Percentiles rank a stretch among this genome's conserved stretches.
Evolutionary conservation across 176 grass and related monocot genomes (phyloP).

Genomic region (Aegilops bicornis): DNA sequence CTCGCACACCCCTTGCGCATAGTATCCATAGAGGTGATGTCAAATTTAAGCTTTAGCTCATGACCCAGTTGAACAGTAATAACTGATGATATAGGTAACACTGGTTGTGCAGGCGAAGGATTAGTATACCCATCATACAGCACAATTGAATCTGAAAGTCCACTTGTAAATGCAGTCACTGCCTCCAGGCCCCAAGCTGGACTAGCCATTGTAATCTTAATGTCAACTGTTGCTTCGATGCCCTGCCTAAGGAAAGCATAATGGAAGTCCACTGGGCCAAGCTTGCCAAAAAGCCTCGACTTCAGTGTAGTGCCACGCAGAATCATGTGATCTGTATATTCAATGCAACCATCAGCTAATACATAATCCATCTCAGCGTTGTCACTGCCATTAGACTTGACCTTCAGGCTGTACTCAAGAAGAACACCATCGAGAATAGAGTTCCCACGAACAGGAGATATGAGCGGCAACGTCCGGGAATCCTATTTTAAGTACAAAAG

Average conservation of each 20-base stretch:
- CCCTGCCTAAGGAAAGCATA: not conserved
- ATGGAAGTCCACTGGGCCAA: not conserved
- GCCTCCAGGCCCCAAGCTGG: not conserved
- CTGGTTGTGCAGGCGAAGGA: not conserved
- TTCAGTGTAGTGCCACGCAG: not conserved
- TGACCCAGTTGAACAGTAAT: not conserved
- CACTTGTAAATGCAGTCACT: not conserved
- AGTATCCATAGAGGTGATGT: not conserved
- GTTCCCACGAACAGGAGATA: not conserved
- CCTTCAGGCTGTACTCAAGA: not conserved
- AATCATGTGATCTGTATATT: not conserved
- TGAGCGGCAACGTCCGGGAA: not conserved
- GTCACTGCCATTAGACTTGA: not conserved
- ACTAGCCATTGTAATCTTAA: not conserved
- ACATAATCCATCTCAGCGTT: not conserved
- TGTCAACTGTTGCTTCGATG: not conserved
- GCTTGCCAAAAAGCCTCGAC: not conserved
- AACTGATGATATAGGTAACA: not conserved
- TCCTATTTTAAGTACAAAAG: conserved; percentile 1
- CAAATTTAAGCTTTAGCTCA: not conserved
- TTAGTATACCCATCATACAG: not conserved
- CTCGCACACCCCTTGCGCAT: not conserved
- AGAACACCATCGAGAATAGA: not conserved
- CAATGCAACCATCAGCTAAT: not conserved
- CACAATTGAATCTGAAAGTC: not conserved